A percentile compares a stretch with the other conserved stretches of the same genome.
phyloP scores from a whole-genome alignment of 1,284 basidiomycete species.

The Leccinum cinnamomeum region DNA sequence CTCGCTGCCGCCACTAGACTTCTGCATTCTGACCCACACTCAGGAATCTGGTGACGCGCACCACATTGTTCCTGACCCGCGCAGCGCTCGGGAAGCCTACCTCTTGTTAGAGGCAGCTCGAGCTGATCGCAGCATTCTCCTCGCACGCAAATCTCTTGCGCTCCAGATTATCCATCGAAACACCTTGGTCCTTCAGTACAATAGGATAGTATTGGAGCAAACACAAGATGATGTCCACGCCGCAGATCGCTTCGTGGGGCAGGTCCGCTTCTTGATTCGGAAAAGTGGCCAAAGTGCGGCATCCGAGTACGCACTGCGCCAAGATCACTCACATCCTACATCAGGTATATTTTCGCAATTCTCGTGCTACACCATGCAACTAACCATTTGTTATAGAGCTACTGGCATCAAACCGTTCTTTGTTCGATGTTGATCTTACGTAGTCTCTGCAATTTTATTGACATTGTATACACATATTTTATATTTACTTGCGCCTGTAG shows the following conservation, averaged over 20 bases:
- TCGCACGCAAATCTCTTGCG: neutral
- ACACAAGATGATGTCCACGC: neutral
- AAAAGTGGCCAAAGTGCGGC: conserved; percentile 1
- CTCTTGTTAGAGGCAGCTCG: neutral
- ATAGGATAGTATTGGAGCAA: neutral
- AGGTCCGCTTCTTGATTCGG: neutral
- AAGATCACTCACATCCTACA: neutral
- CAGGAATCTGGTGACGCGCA: neutral
- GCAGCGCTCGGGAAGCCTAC: neutral
- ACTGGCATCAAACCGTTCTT: neutral
- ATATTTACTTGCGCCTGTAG: too few species aligned
- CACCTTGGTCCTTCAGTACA: neutral
- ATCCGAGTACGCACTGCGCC: neutral
- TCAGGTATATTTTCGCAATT: neutral
- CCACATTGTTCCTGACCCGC: neutral
- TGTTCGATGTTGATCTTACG: neutral
- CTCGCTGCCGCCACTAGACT: neutral
- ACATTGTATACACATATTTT: too few species aligned
- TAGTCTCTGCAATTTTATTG: neutral
- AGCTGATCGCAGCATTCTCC: neutral
- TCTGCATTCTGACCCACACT: neutral
- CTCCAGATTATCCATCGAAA: neutral
- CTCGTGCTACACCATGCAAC: neutral
- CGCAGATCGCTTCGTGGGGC: neutral
- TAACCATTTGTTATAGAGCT: neutral